phyloP scores from a whole-genome alignment of 108 stramenopile genomes.

The Parietichytrium sp. region DNA sequence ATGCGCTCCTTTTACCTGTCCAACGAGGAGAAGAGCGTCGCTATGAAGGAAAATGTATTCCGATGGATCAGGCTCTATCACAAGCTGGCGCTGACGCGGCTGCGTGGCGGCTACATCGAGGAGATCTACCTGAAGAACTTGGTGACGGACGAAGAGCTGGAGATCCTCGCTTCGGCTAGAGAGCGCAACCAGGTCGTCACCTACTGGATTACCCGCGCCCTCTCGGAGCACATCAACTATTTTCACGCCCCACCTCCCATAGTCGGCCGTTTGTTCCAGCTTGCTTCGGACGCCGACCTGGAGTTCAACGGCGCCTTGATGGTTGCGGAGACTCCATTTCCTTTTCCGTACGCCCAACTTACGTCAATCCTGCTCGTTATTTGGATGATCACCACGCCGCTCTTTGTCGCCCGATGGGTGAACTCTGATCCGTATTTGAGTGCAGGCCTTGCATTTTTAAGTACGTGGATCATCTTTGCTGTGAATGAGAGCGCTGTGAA shows the following conservation, averaged over 20 bases:
- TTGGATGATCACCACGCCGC: neutral
- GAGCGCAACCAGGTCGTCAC: conserved; percentile 14
- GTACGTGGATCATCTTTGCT: neutral
- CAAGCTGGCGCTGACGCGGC: neutral
- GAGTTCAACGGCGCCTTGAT: neutral
- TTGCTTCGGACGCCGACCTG: neutral
- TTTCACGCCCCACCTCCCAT: neutral
- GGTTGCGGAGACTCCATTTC: conserved; percentile 14
- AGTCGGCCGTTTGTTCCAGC: neutral
- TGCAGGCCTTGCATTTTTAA: neutral
- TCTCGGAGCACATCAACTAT: neutral
- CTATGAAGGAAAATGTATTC: neutral
- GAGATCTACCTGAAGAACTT: neutral
- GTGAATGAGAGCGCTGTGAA: neutral
- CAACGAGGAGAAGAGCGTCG: neutral
- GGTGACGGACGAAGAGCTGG: neutral
- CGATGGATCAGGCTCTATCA: conserved; percentile 32
- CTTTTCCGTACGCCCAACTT: neutral
- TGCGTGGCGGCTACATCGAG: neutral
- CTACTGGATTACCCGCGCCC: neutral
- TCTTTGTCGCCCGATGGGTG: neutral
- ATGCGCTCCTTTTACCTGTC: neutral
- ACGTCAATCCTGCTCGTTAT: neutral
- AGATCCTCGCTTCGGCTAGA: neutral
- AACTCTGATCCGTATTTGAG: neutral